A percentile compares a stretch with the other conserved stretches of the same genome.
These are phyloP conservation scores for Oryza longistaminata DNA, from an alignment of 176 grass and related monocot species.

Conservation along the genomic window DNA sequence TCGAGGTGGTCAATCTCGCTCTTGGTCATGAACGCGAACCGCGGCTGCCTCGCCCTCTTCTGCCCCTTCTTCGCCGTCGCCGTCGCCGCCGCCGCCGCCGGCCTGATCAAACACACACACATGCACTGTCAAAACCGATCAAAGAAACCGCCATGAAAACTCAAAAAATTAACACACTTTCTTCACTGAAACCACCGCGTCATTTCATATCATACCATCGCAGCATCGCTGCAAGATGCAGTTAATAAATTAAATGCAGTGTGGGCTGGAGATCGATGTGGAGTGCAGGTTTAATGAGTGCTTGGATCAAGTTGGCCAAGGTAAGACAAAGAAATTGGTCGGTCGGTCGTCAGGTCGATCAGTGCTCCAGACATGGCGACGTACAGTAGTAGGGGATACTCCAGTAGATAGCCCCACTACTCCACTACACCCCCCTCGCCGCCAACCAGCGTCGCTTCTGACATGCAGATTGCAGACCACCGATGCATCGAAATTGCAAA, in stretches of 20 bases:
- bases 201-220: background rate
- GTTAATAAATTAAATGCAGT: slow-evolving; percentile 20
- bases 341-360: slow-evolving; percentile 33
- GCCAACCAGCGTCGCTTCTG: background rate
- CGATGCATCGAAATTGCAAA: background rate
- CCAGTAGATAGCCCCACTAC: background rate
- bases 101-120: background rate
- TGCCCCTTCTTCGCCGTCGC: slow-evolving; percentile 48
- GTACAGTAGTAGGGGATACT: background rate
- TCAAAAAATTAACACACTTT: background rate
- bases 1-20: slow-evolving; percentile 86
- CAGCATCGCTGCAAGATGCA: background rate
- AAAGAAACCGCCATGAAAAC: background rate
- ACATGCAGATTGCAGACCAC: background rate
- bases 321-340: slow-evolving; percentile 52
- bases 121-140: background rate
- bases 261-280: slow-evolving; percentile 15
- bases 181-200: background rate
- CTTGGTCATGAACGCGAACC: slow-evolving; percentile 93
- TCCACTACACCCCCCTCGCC: background rate
- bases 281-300: slow-evolving; percentile 28
- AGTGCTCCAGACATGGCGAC: background rate
- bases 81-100: background rate
- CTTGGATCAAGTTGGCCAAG: slow-evolving; percentile 20
- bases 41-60: slow-evolving; percentile 63